A percentile compares a stretch with the other conserved stretches of the same genome.
Evolutionary conservation across 495 filamentous ascomycete genomes (phyloP).

Genomic region (Penicillium macrosclerotiorum): DNA sequence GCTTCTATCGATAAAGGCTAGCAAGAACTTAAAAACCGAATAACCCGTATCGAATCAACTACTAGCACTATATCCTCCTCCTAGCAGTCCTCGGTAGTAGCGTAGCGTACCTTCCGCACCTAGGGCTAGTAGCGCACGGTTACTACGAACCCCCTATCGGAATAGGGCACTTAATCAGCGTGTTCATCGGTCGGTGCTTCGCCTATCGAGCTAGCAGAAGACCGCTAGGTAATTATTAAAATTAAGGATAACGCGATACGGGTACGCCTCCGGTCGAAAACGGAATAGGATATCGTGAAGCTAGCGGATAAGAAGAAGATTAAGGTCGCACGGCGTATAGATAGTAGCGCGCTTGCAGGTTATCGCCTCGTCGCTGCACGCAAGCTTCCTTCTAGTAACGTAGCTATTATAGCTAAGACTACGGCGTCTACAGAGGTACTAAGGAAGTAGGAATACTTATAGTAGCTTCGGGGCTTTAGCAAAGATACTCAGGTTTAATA

Average conservation of each 20-base stretch:
- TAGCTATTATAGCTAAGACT: constrained; percentile 6
- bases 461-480: constrained; percentile 10
- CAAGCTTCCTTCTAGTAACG: constrained; percentile 13
- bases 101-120: too few relatives aligned
- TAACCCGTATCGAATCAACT: too few relatives aligned
- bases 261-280: neutral
- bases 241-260: neutral
- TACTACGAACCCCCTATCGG: too few relatives aligned
- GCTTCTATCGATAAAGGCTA: too few relatives aligned
- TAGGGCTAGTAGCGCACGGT: too few relatives aligned
- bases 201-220: constrained; percentile 1
- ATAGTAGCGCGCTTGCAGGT: constrained; percentile 4
- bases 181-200: constrained; percentile 1
- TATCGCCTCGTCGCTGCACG: constrained; percentile 10
- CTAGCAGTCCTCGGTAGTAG: too few relatives aligned
- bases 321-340: neutral
- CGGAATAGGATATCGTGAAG: constrained; percentile 3
- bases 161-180: too few relatives aligned
- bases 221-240: constrained; percentile 7
- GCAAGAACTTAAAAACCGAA: too few relatives aligned
- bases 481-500: constrained; percentile 7
- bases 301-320: neutral
- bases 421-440: constrained; percentile 10
- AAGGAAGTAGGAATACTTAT: neutral
- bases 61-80: too few relatives aligned